Evolutionary conservation across 2,329 filamentous ascomycete genomes (phyloP).

Genomic region (Parastagonospora avenae): DNA sequence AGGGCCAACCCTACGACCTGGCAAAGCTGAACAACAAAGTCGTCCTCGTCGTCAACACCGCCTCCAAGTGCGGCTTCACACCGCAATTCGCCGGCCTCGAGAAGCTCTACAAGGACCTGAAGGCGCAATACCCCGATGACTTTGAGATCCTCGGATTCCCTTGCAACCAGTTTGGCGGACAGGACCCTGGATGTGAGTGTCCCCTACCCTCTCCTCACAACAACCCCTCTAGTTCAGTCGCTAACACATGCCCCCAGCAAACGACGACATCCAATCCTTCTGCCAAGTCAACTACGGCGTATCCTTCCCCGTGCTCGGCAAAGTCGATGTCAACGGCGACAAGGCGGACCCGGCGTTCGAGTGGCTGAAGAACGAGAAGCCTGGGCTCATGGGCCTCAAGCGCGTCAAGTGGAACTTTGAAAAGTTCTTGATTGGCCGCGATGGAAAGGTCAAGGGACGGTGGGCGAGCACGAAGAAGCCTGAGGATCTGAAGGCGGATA

Average conservation of each 20-base stretch:
- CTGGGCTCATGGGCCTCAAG: constrained; percentile 87
- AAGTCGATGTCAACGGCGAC: constrained; percentile 88
- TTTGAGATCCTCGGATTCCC: constrained; percentile 94
- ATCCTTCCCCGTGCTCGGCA: constrained; percentile 86
- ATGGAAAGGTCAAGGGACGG: constrained; percentile 82
- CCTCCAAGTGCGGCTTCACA: constrained; percentile 98
- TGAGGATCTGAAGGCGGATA: constrained; percentile 74
- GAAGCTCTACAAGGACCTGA: constrained; percentile 80
- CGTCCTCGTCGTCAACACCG: constrained; percentile 94
- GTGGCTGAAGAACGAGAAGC: constrained; percentile 73
- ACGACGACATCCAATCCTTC: constrained; percentile 68
- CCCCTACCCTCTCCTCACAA: not conserved
- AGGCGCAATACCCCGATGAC: constrained; percentile 70
- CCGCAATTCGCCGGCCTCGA: constrained; percentile 93
- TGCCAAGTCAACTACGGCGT: constrained; percentile 96
- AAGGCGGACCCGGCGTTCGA: constrained; percentile 78
- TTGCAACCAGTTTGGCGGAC: constrained; percentile 94
- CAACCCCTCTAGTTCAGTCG: too few relatives aligned
- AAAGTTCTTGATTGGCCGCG: constrained; percentile 88
- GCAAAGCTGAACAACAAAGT: constrained; percentile 84
- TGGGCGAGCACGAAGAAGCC: constrained; percentile 92
- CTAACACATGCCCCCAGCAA: constrained; percentile 26
- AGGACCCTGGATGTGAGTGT: constrained; percentile 74
- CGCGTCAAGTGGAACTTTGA: constrained; percentile 99
- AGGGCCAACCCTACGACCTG: constrained; percentile 73